Conservation (phyloP, 1,284 basidiomycete species). For the Phellopilus nigrolimitatus region DNA sequence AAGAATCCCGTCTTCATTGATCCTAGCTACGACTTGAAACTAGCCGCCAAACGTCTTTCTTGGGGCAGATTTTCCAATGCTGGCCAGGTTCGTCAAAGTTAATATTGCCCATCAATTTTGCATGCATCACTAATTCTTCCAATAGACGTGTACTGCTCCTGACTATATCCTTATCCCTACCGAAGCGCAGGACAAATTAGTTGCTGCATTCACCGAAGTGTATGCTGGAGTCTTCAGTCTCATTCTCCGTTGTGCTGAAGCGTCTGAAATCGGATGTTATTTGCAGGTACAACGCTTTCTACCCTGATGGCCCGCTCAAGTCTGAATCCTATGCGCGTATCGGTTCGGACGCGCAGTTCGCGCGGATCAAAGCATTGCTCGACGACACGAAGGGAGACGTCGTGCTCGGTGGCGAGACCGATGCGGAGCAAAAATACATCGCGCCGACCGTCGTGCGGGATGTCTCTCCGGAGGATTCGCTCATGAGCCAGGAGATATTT, state of each 20-base stretch:
- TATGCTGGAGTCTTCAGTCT: conserved; percentile 30
- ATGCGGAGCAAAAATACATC: conserved; percentile 55
- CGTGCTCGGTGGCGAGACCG: conserved; percentile 64
- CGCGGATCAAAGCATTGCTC: conserved; percentile 59
- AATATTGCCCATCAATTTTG: background rate
- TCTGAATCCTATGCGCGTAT: conserved; percentile 46
- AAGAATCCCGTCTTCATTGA: conserved; percentile 86
- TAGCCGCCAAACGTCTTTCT: conserved; percentile 59
- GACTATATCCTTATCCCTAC: conserved; percentile 78
- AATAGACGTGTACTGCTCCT: conserved; percentile 53
- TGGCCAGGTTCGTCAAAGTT: conserved; percentile 60
- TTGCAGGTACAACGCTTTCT: conserved; percentile 47
- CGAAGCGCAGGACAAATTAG: conserved; percentile 57
- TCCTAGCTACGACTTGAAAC: conserved; percentile 54
- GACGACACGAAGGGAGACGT: conserved; percentile 68
- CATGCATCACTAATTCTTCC: background rate
- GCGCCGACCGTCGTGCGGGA: conserved; percentile 67
- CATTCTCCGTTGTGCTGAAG: conserved; percentile 18
- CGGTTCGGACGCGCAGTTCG: conserved; percentile 49
- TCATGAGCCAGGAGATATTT: conserved; percentile 81
- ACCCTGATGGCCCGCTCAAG: conserved; percentile 43
- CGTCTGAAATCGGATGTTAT: background rate
- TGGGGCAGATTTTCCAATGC: conserved; percentile 79
- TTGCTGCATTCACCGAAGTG: conserved; percentile 59
- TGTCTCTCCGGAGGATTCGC: conserved; percentile 56